Evolutionary conservation across 129 eudicot species (phyloP).

Genomic region (Cynara cardunculus): DNA sequence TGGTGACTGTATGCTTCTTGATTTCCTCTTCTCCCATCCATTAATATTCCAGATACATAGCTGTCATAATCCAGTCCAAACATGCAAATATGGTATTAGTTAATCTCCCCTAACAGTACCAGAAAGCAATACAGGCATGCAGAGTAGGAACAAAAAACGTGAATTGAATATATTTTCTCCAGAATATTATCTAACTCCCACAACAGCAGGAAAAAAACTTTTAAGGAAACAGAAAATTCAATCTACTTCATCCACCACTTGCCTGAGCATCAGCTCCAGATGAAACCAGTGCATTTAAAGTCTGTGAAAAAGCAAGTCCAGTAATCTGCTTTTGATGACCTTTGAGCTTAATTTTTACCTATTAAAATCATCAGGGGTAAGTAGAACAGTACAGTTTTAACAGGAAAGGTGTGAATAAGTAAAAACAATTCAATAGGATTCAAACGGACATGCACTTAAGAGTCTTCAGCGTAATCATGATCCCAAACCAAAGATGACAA

Average conservation of each 20-base stretch:
- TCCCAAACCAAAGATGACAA: not conserved
- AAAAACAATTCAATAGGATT: not conserved
- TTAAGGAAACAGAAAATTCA: not conserved
- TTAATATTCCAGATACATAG: constrained; percentile 67
- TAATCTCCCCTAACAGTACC: not conserved
- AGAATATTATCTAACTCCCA: not conserved
- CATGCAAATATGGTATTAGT: constrained; percentile 1
- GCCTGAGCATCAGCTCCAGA: constrained; percentile 89
- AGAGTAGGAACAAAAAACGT: not conserved
- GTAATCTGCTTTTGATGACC: constrained; percentile 76
- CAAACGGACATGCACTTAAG: not conserved
- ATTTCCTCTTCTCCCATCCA: constrained; percentile 78
- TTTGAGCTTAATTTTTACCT: constrained; percentile 74
- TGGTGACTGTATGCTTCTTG: constrained; percentile 64
- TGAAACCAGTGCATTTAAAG: constrained; percentile 62
- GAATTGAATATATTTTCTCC: not conserved
- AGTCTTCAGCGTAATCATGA: not conserved
- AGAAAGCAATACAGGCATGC: not conserved
- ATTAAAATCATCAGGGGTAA: not conserved
- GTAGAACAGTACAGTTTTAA: not conserved
- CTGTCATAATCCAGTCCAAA: constrained; percentile 26
- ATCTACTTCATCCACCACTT: constrained; percentile 21
- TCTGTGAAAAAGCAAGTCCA: constrained; percentile 83
- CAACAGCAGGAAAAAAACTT: not conserved
- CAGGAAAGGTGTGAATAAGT: not conserved